Evolutionary conservation across 176 grass and related monocot genomes (phyloP).

Genomic region (Zoysia japonica): DNA sequence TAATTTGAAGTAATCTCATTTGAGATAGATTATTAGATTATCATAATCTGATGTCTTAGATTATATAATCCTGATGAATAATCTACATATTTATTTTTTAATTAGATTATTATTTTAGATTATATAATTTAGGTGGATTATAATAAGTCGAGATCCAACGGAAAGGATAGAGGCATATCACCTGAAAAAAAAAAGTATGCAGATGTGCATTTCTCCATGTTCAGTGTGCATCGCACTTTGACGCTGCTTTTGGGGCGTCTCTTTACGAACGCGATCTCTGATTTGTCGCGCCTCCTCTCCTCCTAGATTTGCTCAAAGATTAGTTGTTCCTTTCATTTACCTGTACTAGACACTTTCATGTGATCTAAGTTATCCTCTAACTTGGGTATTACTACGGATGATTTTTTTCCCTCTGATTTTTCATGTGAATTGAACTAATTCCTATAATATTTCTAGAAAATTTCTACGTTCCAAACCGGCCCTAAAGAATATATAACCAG

Average conservation of each 20-base stretch:
- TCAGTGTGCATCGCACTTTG: constrained; percentile 37
- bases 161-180: constrained; percentile 34
- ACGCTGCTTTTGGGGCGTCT: constrained; percentile 27
- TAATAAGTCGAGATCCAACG: not conserved
- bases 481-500: not conserved
- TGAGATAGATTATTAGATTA: too few relatives aligned
- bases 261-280: constrained; percentile 40
- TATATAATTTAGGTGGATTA: too few relatives aligned
- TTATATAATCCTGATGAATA: too few relatives aligned
- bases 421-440: too few relatives aligned
- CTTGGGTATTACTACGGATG: not conserved
- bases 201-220: constrained; percentile 36
- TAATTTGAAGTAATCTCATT: too few relatives aligned
- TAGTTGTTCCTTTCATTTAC: constrained; percentile 6
- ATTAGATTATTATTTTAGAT: too few relatives aligned
- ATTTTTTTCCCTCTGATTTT: too few relatives aligned
- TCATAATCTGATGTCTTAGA: too few relatives aligned
- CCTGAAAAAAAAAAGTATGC: constrained; percentile 38
- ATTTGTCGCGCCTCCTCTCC: constrained; percentile 34
- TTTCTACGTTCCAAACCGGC: too few relatives aligned
- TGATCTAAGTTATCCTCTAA: constrained; percentile 45
- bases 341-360: constrained; percentile 28
- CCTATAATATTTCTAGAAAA: too few relatives aligned
- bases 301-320: constrained; percentile 50
- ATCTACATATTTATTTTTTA: too few relatives aligned